phyloP scores from a whole-genome alignment of 2,329 filamentous ascomycete genomes.

The Xylaria sp. region DNA sequence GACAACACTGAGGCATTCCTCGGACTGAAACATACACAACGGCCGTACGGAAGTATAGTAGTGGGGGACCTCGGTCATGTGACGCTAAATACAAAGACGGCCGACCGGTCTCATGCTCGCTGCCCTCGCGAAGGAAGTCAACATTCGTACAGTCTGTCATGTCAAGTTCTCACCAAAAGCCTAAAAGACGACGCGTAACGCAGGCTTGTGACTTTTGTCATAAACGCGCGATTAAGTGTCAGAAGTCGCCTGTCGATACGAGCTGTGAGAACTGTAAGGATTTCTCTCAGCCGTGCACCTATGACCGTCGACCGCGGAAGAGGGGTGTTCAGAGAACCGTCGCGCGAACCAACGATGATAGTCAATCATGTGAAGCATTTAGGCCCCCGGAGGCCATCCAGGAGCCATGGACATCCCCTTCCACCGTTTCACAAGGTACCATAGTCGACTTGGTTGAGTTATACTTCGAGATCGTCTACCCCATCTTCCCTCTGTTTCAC shows the following conservation, averaged over 20 bases:
- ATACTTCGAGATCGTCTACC: conserved; percentile 29
- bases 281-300: conserved; percentile 25
- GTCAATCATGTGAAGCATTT: not conserved
- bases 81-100: no score
- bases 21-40: no score
- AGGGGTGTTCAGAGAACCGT: conserved; percentile 14
- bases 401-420: conserved; percentile 12
- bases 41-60: no score
- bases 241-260: conserved; percentile 10
- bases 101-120: no score
- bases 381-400: not conserved
- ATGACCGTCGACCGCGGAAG: conserved; percentile 20
- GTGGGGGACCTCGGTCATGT: no score
- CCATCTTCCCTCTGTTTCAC: conserved; percentile 26
- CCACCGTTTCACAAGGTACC: conserved; percentile 13
- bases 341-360: conserved; percentile 1
- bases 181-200: conserved; percentile 24
- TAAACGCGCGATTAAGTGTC: conserved; percentile 25
- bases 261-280: conserved; percentile 25
- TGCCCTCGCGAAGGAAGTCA: no score
- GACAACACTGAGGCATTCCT: no score
- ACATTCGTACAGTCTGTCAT: not conserved
- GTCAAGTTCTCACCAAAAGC: conserved; percentile 13
- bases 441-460: conserved; percentile 27
- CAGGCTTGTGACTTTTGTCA: conserved; percentile 30